Conservation (phyloP, 2,329 filamentous ascomycete genomes). For the Fragosphaeria purpurea region DNA sequence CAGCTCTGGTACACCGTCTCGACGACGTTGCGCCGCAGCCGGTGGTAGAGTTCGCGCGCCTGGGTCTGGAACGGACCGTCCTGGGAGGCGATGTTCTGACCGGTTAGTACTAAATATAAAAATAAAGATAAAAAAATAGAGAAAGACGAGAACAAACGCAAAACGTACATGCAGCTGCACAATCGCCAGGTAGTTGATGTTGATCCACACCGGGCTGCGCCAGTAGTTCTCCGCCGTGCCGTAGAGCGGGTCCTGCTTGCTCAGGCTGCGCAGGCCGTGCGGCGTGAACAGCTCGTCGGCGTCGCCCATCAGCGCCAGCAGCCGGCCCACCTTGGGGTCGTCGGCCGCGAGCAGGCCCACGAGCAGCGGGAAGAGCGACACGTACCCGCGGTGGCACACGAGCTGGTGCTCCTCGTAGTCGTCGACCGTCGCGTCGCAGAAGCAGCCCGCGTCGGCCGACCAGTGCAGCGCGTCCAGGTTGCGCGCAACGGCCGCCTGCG, state of each 20-base stretch:
- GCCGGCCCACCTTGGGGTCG: slow-evolving; percentile 61
- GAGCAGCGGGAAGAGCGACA: slow-evolving; percentile 87
- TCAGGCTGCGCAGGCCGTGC: slow-evolving; percentile 81
- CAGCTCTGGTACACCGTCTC: slow-evolving; percentile 82
- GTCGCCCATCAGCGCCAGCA: slow-evolving; percentile 69
- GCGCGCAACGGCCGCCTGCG: slow-evolving; percentile 64
- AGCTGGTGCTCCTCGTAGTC: slow-evolving; percentile 84
- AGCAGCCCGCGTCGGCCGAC: slow-evolving; percentile 69
- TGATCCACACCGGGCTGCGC: slow-evolving; percentile 90
- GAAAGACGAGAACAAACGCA: not conserved
- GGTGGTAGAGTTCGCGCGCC: slow-evolving; percentile 64
- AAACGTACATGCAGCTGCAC: slow-evolving; percentile 65
- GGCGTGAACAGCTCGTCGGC: slow-evolving; percentile 83
- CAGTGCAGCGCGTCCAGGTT: slow-evolving; percentile 94
- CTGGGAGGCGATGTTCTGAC: slow-evolving; percentile 52
- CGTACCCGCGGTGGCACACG: slow-evolving; percentile 94
- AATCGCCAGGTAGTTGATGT: slow-evolving; percentile 85
- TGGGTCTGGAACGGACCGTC: slow-evolving; percentile 58
- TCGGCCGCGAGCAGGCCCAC: slow-evolving; percentile 67
- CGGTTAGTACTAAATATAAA: not conserved
- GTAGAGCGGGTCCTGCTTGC: slow-evolving; percentile 72
- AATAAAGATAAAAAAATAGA: not conserved
- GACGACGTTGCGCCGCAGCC: slow-evolving; percentile 73
- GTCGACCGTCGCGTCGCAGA: slow-evolving; percentile 92
- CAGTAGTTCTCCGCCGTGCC: slow-evolving; percentile 95